Conservation (phyloP, 805 yeast genomes). For the Teunomyces cretensis region DNA sequence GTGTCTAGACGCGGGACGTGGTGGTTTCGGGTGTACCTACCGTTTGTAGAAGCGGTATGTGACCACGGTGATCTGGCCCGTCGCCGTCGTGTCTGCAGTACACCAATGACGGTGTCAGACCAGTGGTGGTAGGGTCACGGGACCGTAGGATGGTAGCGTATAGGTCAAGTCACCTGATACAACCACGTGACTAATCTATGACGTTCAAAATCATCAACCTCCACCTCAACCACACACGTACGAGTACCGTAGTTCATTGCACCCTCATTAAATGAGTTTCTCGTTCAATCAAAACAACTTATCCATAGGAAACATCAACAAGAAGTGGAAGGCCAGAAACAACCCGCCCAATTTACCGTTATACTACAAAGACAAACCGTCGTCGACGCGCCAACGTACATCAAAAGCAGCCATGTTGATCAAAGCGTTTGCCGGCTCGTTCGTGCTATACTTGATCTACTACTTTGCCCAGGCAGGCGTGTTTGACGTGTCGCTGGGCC, state of each 20-base stretch:
- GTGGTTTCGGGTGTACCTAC: too few species aligned
- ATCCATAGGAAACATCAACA: slow-evolving; percentile 12
- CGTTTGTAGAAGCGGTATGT: too few species aligned
- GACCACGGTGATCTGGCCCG: too few species aligned
- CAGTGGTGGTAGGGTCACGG: too few species aligned
- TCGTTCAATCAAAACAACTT: slow-evolving; percentile 10
- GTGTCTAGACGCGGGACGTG: too few species aligned
- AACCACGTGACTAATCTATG: too few species aligned
- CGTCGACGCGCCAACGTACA: slow-evolving; percentile 6
- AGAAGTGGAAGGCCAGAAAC: slow-evolving; percentile 20
- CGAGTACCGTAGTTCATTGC: too few species aligned
- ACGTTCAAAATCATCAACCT: not conserved
- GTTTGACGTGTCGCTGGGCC: slow-evolving; percentile 7
- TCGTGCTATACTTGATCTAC: slow-evolving; percentile 43
- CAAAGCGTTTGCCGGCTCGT: slow-evolving; percentile 41
- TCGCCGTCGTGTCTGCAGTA: too few species aligned
- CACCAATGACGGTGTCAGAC: too few species aligned
- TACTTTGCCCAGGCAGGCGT: slow-evolving; percentile 12
- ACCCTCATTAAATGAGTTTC: slow-evolving; percentile 8
- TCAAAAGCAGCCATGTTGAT: slow-evolving; percentile 35
- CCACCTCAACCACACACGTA: not conserved
- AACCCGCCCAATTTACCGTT: slow-evolving; percentile 23
- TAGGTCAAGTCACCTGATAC: too few species aligned
- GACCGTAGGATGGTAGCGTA: too few species aligned
- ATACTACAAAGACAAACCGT: slow-evolving; percentile 37